Evolutionary conservation across 306 rosid genomes (phyloP).

Genomic region (Biancaea sappan): DNA sequence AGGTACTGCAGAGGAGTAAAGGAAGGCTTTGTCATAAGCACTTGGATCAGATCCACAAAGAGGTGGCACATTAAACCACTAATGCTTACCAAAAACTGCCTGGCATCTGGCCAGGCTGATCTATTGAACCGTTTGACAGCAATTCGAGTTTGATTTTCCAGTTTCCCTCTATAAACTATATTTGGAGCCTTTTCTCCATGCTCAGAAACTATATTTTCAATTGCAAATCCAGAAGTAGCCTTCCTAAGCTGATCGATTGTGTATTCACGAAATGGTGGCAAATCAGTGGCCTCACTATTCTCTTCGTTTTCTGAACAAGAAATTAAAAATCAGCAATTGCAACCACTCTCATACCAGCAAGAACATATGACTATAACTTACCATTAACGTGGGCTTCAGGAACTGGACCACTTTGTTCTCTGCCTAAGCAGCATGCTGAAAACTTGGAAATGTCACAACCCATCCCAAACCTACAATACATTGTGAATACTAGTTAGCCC

Average conservation of each 20-base stretch:
- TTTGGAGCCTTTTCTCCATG: constrained; percentile 99
- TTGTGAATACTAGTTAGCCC: constrained; percentile 28
- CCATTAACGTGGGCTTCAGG: constrained; percentile 55
- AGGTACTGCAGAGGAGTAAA: constrained; percentile 21
- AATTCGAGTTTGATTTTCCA: constrained; percentile 79
- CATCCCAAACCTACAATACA: constrained; percentile 59
- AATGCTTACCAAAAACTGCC: constrained; percentile 77
- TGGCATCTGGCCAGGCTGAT: constrained; percentile 95
- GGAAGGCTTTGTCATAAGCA: background rate
- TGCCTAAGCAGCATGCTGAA: constrained; percentile 56
- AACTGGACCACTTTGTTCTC: constrained; percentile 49
- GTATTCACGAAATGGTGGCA: constrained; percentile 71
- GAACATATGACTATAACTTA: constrained; percentile 34
- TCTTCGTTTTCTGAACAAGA: constrained; percentile 65
- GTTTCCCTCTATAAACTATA: constrained; percentile 91
- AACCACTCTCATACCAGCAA: constrained; percentile 28
- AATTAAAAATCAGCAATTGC: constrained; percentile 30
- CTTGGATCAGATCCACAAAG: background rate
- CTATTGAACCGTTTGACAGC: constrained; percentile 94
- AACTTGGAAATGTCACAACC: constrained; percentile 79
- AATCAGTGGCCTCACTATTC: constrained; percentile 50
- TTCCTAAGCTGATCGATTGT: constrained; percentile 76
- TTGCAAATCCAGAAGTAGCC: constrained; percentile 88
- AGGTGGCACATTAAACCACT: constrained; percentile 18
- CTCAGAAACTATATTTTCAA: constrained; percentile 94